Conservation (phyloP, 176 grass and related monocot species). For the Oryza rufipogon region DNA sequence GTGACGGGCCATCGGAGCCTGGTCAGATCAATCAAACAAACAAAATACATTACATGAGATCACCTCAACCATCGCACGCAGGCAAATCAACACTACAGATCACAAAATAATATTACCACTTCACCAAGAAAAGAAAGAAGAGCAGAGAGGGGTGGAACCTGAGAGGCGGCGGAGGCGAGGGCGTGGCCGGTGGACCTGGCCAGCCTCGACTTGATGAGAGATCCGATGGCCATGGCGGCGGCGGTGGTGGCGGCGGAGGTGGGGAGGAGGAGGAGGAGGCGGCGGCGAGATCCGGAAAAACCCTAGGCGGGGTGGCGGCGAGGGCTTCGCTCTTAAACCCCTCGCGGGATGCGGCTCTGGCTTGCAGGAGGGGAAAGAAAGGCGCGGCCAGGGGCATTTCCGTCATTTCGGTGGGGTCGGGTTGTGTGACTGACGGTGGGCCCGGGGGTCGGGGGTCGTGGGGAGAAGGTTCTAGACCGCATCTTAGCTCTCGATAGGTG, state of each 20-base stretch:
- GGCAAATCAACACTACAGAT: neutral
- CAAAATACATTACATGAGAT: neutral
- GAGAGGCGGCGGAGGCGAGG: slow-evolving; percentile 52
- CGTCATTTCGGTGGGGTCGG: neutral
- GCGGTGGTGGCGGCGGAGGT: neutral
- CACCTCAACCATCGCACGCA: neutral
- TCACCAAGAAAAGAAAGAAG: neutral
- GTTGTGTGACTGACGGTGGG: slow-evolving; percentile 38
- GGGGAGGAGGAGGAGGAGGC: neutral
- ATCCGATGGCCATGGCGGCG: slow-evolving; percentile 69
- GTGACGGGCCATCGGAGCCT: slow-evolving; percentile 47
- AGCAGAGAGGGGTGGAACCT: slow-evolving; percentile 44
- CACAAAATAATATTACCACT: neutral
- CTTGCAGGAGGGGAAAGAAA: slow-evolving; percentile 77
- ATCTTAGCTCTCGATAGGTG: neutral
- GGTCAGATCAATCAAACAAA: slow-evolving; percentile 21
- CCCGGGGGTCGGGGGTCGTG: neutral
- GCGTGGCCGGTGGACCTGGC: slow-evolving; percentile 54
- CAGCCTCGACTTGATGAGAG: slow-evolving; percentile 73
- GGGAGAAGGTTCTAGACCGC: slow-evolving; percentile 38
- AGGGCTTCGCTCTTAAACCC: slow-evolving; percentile 49
- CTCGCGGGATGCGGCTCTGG: slow-evolving; percentile 25
- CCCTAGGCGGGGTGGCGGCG: slow-evolving; percentile 50
- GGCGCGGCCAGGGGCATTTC: slow-evolving; percentile 26
- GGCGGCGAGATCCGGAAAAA: slow-evolving; percentile 47